Evolutionary conservation across 2,329 filamentous ascomycete genomes (phyloP), one percentile per base, ranked within the genome.

Genomic region (Graphiopsis chlorocephala): DNA sequence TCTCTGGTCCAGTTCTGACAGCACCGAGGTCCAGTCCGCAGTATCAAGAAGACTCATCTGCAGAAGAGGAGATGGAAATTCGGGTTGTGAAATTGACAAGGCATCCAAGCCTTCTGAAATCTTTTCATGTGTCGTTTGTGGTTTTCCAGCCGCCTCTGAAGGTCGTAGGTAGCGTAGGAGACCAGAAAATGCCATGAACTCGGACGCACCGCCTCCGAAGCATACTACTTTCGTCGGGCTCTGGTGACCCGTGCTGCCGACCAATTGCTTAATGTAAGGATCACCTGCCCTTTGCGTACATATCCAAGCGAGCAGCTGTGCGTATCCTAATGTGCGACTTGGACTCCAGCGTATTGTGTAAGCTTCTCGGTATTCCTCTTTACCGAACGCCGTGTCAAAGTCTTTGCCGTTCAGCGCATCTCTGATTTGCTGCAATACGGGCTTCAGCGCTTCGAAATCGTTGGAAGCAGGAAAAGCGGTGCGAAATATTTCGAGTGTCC

Each of bases 301-400:
- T 78, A 67, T 66, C 71, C 73, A 58, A 33, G 48, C 60, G 26
- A 89, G 82, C 17, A 88, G 74, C n/a, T 84, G 80, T n/a, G 87
- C 82, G 78, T 98, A 98, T 68, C 89, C 92, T 61, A 98, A 79
- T 0, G 93, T 90, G 61, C 95, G 84, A 61, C 90, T 90, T 1
- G 94, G 91, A 77, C 93, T 97, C 93, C 94, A 99, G 71, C 95
- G 82, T 62, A 92, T 86, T 10, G 92, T 92, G 80, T 99, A 99
- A 11, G 90, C 91, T 66, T 90, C 86, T 20, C 97, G 83, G 71
- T 89, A 85, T 52, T 90, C 86, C 63, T 86, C 83, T 53, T 83
- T 83, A 0, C 87, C 88, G 78, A 98, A 99, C 0, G 94, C 94
- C 17, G 82, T 80, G 14, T 83, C 83, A 78, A 98, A 98, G 75